These are phyloP conservation scores for Apiospora marii DNA, from an alignment of 2,329 filamentous ascomycete species.

Conservation along the genomic window DNA sequence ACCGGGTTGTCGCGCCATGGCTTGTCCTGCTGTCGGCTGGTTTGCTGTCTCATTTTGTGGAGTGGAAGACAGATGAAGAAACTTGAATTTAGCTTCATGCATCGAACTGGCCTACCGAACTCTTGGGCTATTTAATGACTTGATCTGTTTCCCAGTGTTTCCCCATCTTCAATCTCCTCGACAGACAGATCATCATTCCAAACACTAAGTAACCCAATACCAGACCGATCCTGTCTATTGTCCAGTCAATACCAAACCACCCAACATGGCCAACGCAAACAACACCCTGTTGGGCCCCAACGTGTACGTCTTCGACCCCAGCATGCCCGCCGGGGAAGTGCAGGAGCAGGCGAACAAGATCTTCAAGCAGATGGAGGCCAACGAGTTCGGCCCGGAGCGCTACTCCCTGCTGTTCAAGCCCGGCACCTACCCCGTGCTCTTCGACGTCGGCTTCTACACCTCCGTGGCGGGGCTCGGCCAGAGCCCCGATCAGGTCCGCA, in stretches of 20 bases:
- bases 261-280: constrained; percentile 33
- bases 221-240: too few species aligned
- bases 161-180: neutral
- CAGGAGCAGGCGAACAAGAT: constrained; percentile 39
- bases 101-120: neutral
- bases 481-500: constrained; percentile 41
- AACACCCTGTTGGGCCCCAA: constrained; percentile 42
- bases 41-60: constrained; percentile 17
- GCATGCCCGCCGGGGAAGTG: constrained; percentile 40
- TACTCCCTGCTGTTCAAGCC: constrained; percentile 44
- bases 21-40: neutral
- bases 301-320: constrained; percentile 42
- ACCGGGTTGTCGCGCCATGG: neutral
- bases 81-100: constrained; percentile 20
- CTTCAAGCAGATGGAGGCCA: constrained; percentile 44
- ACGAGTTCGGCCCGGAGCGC: constrained; percentile 42
- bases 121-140: neutral
- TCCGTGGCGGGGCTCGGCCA: constrained; percentile 42
- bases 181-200: neutral
- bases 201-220: too few species aligned
- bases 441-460: constrained; percentile 45
- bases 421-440: constrained; percentile 42
- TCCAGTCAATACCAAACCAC: too few species aligned
- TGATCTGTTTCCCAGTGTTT: neutral
- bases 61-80: neutral